Conservation (phyloP, 306 rosid species). For the Malus asiatica region DNA sequence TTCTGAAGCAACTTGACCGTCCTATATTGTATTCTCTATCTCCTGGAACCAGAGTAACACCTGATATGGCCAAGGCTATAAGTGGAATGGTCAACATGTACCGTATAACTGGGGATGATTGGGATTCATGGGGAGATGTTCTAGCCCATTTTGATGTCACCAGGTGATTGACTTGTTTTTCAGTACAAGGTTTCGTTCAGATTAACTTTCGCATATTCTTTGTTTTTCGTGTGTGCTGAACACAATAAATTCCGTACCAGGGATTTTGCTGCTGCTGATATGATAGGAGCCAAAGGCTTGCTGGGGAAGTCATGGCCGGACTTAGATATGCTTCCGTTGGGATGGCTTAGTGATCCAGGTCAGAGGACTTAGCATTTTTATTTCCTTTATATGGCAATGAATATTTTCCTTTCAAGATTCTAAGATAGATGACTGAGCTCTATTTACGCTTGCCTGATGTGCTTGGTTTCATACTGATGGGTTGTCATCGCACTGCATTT, state of each 20-base stretch:
- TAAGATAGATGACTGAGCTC: background rate
- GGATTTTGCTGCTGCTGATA: constrained; percentile 59
- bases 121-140: constrained; percentile 81
- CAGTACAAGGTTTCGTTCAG: background rate
- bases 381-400: constrained; percentile 7
- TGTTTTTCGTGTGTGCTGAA: constrained; percentile 9
- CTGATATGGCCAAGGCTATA: constrained; percentile 67
- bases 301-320: constrained; percentile 97
- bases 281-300: constrained; percentile 74
- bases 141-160: constrained; percentile 61
- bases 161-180: constrained; percentile 43
- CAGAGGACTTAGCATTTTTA: constrained; percentile 2
- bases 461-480: background rate
- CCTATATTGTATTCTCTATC: constrained; percentile 75
- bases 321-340: constrained; percentile 96
- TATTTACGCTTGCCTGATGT: background rate
- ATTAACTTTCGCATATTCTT: background rate
- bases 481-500: background rate
- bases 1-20: constrained; percentile 55
- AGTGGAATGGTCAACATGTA: constrained; percentile 80
- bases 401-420: background rate
- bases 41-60: constrained; percentile 79
- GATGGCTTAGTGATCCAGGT: constrained; percentile 89
- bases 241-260: constrained; percentile 34
- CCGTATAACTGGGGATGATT: constrained; percentile 89